A percentile compares a stretch with the other conserved stretches of the same genome.
phyloP scores from a whole-genome alignment of 139 green algal genomes.

The Volvox africanus region DNA sequence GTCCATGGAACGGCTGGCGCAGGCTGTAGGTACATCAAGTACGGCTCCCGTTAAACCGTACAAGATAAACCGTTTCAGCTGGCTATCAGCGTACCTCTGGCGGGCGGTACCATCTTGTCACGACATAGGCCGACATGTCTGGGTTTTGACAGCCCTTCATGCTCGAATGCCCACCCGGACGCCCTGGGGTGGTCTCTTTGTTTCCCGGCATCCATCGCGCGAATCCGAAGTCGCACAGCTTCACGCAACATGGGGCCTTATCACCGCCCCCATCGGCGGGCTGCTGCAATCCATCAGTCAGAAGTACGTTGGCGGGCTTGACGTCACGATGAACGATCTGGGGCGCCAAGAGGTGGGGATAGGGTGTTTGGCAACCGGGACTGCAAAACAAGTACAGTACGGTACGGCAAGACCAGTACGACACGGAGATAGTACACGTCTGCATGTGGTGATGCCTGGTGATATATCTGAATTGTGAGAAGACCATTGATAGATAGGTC shows the following conservation, averaged over 20 bases:
- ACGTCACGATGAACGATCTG: conserved; percentile 28
- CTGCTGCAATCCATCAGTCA: background rate
- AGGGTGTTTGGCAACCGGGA: no score
- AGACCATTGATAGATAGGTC: no score
- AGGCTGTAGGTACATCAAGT: no score
- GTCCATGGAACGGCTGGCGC: no score
- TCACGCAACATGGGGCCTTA: background rate
- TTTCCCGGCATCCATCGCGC: background rate
- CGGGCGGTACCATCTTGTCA: conserved; percentile 15
- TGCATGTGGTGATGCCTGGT: no score
- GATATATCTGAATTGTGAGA: no score
- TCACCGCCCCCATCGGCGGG: background rate
- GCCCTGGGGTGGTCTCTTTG: background rate
- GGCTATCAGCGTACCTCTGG: background rate
- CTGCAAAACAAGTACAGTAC: no score
- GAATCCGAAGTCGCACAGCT: conserved; percentile 38
- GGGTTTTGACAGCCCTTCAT: background rate
- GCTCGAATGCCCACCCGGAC: background rate
- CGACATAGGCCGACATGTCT: background rate
- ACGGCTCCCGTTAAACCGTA: no score
- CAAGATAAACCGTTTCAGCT: background rate
- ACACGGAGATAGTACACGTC: no score
- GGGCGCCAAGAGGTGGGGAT: no score
- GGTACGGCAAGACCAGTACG: no score
- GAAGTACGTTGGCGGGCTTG: conserved; percentile 33